Evolutionary conservation across 139 green algal genomes (phyloP), one percentile per base, ranked within the genome.

Genomic region (Micractinium sp.): DNA sequence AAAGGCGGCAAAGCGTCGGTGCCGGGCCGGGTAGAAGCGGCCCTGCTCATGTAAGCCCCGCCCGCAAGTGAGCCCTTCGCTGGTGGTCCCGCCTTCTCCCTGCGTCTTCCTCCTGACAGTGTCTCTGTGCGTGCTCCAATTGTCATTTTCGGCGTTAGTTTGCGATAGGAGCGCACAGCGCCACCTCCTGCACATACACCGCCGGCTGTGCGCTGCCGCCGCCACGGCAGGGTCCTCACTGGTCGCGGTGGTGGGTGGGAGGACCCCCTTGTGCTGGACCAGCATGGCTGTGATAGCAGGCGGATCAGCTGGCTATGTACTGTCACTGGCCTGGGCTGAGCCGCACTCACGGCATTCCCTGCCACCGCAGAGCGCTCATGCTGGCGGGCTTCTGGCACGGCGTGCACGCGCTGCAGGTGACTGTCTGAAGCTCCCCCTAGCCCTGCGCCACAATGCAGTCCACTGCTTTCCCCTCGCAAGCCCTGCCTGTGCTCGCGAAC

Each of bases 321-420:
- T 56, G 47, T 9, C 47, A 56, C 47, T 9, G 9, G 14, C 76
- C 16, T 79, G 73, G 27, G 29, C 73, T 79, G 73, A 9, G 23
- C n/a, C 73, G 1, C 22, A 15, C 25, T 56, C 20, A 18, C 76
- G 33, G 9, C 7, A 19, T 60, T 23, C 5, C 76, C 53, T 18
- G 27, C 27, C 39, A 35, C 16, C 25, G 81, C 81, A 86, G 81
- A 76, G 56, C 19, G 19, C 25, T 31, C 15, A 20, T 87, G 67
- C 83, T 87, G 25, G 4, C 79, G 38, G 38, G 39, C 15, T 87
- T 67, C 39, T 87, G 83, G 83, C 67, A 87, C 67, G 83, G 83
- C 22, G 83, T 87, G 66, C 83, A 87, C 38, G 83, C 83, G 18
- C 66, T 87, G 12, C 38, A 87, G 83, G 83, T 67, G n/a, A 84